Evolutionary conservation across 1,284 basidiomycete genomes (phyloP), one percentile per base, ranked within the genome.

Genomic region (Leucoagaricus sp.): DNA sequence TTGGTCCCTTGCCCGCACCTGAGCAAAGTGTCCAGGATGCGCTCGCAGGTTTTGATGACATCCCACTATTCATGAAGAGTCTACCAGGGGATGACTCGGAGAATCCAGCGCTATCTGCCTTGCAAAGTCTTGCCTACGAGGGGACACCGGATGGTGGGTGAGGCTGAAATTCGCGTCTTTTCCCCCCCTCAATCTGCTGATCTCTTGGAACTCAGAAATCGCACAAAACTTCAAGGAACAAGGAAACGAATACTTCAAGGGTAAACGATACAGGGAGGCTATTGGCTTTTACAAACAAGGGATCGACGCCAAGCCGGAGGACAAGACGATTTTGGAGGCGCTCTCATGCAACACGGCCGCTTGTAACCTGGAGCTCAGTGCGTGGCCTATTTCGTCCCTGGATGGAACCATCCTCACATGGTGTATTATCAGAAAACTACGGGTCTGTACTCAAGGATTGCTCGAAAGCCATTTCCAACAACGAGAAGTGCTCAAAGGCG

Each of bases 141-240:
- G 96, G 95, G 10, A 90, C 93, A 23, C 91, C 95, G 29, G 92
- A 98, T 77, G 96, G 95, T 96, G 67, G 67, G 92, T 83, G 55
- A 70, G 63, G 65, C 53, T 6, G 46, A 9, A 47, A 55, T 36
- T 47, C 29, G 34, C 36, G 19, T n/a, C 13, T 46, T 40, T 36
- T 19, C 47, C 12, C 2, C 7, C 31, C 21, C 53, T 55, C 25
- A 45, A 63, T 48, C 23, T 34, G 34, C 19, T 45, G 25, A 3
- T 25, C 23, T 1, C 26, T 29, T 13, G 21, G 25, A 52, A 28
- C 19, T 38, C 48, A 96, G 96, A 99, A 71, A 80, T 94, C 62
- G 94, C 96, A 0, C 78, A 85, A 60, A 96, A 93, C 69, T 98
- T 98, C 74, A 98, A 98, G 72, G 85, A 92, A 53, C 94, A 98